Conservation (phyloP, 2,329 filamentous ascomycete genomes). For the Aspergillus tanneri region DNA sequence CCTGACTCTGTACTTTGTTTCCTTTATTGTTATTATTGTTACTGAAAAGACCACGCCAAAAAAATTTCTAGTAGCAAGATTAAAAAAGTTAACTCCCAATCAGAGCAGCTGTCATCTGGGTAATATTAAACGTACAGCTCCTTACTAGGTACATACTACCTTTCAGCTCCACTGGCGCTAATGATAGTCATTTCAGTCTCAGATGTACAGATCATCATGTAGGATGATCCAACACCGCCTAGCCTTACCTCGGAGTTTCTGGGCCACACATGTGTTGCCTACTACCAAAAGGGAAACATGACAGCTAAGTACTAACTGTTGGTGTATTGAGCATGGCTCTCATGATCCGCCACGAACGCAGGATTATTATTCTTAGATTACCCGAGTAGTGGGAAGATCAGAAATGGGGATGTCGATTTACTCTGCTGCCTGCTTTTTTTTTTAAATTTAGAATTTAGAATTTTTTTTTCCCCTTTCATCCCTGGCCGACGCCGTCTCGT, state of each 20-base stretch:
- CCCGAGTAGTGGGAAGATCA: not conserved
- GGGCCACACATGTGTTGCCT: conserved; percentile 1
- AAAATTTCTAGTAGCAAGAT: no score
- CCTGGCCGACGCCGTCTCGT: not conserved
- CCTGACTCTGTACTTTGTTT: not conserved
- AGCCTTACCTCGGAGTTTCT: not conserved
- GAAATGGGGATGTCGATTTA: not conserved
- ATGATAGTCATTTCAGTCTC: not conserved
- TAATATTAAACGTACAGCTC: no score
- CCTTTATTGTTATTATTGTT: no score
- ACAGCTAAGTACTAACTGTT: no score
- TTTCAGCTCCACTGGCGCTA: not conserved
- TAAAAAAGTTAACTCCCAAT: no score
- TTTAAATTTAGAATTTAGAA: no score
- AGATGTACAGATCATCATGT: conserved; percentile 17
- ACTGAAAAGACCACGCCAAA: no score
- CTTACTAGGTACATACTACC: not conserved
- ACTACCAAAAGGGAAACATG: no score
- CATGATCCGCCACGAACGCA: not conserved
- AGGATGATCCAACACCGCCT: conserved; percentile 13
- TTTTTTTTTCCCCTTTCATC: not conserved
- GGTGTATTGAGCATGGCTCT: not conserved
- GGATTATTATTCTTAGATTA: not conserved
- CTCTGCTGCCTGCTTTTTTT: not conserved
- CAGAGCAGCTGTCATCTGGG: no score